phyloP scores from a whole-genome alignment of 257 asterid genomes.

The Mentha longifolia region DNA sequence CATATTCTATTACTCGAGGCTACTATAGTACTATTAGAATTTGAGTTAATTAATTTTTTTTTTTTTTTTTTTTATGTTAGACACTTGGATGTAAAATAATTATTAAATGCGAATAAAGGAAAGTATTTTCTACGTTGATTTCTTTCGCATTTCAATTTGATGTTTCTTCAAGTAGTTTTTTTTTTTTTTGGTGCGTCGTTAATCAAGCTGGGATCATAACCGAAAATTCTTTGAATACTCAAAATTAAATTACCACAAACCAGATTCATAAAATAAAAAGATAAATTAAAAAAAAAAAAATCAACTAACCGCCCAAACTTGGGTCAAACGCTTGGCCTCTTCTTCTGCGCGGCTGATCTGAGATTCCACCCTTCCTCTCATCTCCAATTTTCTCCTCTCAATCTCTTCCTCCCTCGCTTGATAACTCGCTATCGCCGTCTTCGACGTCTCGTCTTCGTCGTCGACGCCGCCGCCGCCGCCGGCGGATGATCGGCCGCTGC shows the following conservation, averaged over 20 bases:
- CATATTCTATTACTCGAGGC: not conserved
- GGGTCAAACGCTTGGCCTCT: constrained; percentile 70
- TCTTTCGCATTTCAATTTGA: not conserved
- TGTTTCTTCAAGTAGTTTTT: too few relatives aligned
- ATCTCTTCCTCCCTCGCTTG: constrained; percentile 85
- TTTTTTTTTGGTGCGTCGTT: too few relatives aligned
- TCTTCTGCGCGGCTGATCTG: constrained; percentile 78
- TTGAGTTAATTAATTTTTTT: too few relatives aligned
- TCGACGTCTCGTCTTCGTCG: constrained; percentile 65
- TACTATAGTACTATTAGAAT: too few relatives aligned
- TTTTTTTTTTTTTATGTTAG: too few relatives aligned
- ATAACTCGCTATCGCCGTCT: constrained; percentile 63
- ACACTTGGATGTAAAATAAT: not conserved
- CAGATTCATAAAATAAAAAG: not conserved
- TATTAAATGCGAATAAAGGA: too few relatives aligned
- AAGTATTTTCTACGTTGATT: too few relatives aligned
- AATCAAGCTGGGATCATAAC: too few relatives aligned
- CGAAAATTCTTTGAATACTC: too few relatives aligned
- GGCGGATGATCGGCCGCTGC: constrained; percentile 60
- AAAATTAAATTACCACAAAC: not conserved
- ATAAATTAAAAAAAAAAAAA: too few relatives aligned
- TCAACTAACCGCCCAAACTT: constrained; percentile 71
- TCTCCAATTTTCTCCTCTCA: constrained; percentile 73
- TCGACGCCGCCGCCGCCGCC: constrained; percentile 30
- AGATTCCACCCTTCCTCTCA: constrained; percentile 67